Evolutionary conservation across 2,329 filamentous ascomycete genomes (phyloP).

Genomic region (Phoma sp.): DNA sequence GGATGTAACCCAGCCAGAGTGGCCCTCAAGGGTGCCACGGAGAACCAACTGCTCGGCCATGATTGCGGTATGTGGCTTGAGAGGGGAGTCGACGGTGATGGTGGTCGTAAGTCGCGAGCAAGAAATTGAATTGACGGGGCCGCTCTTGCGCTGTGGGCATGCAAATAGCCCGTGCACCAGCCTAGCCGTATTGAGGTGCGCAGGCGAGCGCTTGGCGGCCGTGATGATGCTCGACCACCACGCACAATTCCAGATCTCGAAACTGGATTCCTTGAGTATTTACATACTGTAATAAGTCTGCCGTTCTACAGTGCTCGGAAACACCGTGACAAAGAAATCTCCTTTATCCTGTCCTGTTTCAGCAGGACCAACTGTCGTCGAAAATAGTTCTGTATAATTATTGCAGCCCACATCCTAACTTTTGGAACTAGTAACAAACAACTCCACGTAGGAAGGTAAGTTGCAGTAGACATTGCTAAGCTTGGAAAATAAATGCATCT

Average conservation of each 20-base stretch:
- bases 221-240: neutral
- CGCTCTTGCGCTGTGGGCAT: constrained; percentile 10
- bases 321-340: no score
- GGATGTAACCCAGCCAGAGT: constrained; percentile 99
- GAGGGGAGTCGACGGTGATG: constrained; percentile 40
- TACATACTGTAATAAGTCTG: neutral
- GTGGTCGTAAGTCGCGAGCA: constrained; percentile 34
- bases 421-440: no score
- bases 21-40: constrained; percentile 97
- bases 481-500: no score
- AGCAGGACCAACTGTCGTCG: no score
- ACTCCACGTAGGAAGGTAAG: no score
- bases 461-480: no score
- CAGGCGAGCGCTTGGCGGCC: constrained; percentile 5
- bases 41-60: constrained; percentile 96
- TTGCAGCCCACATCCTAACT: no score
- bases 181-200: constrained; percentile 3
- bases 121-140: constrained; percentile 19
- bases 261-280: neutral
- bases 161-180: neutral
- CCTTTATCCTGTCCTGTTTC: no score
- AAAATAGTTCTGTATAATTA: no score
- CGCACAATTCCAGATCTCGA: neutral
- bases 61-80: constrained; percentile 51
- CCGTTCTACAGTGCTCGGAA: no score